Base-by-base conservation (phyloP, 2,329 filamentous ascomycete species). In the Neodidymelliopsis sp. region DNA sequence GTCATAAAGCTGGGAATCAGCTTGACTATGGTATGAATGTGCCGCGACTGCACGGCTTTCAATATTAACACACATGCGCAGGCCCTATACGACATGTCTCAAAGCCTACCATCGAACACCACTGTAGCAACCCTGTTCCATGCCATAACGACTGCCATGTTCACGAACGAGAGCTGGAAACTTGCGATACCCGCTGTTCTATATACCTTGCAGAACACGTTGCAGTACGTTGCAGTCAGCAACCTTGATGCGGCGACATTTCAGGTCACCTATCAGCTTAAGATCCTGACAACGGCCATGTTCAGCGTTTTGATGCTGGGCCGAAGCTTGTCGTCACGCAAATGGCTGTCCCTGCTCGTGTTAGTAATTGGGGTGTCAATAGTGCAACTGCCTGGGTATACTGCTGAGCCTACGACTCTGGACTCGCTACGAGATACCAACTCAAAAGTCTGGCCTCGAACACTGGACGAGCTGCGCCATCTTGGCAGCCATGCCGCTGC, bases 241-340 rank as follows among this genome's bases (percentile, higher is more conserved):
- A 97, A 97, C 60, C 74, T 97, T 62, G 91, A 96, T 65, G 89
- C 93, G 0, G 91, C 94, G 4, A 91, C 93, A 43, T 97, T 97
- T 69, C 92, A 97, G 73, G 87, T 96, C 50, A 84, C 94, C 19
- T 96, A 94, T 70, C 93, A 99, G 74, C 79, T 97, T 49, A 97
- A 97, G 83, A 94, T 97, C 56, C 82, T 97, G 55, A 90, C 90
- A 2, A 94, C 91, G 0, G 92, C 94, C 2, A 73, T 97, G 22
- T 96, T 96, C 73, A 94, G 89, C 56, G 87, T 96, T 28, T 74
- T 85, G 4, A 81, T 97, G 67, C 80, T 97, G 13, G 84, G 86
- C 16, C 82, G 88, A 49, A 81, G 82, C 6, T 78, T 97, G 19
- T 84, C 88, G 0, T 65, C 81, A 10, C 87, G 86, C 62, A 89